phyloP scores from a whole-genome alignment of 2,329 filamentous ascomycete species.

The Bretziella fagacearum region DNA sequence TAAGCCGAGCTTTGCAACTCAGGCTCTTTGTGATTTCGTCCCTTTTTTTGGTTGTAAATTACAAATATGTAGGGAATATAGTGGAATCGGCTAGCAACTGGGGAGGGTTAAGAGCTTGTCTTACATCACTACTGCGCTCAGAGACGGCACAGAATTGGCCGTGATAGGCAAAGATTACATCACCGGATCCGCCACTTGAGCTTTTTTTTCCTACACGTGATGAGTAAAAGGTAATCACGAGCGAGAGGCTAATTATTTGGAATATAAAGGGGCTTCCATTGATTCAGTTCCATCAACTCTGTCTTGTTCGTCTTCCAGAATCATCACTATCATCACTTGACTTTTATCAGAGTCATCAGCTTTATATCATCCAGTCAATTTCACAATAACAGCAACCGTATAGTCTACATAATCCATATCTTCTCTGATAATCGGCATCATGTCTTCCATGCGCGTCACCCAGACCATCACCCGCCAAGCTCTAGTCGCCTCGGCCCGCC shows the following conservation, averaged over 20 bases:
- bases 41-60: too few relatives aligned
- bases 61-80: too few relatives aligned
- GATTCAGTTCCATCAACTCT: too few relatives aligned
- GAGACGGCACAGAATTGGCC: not conserved
- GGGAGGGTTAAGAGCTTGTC: too few relatives aligned
- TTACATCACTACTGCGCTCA: not conserved
- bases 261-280: not conserved
- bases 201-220: too few relatives aligned
- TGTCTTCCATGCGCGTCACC: slow-evolving; percentile 9
- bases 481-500: slow-evolving; percentile 17
- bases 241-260: not conserved
- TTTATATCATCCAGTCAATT: too few relatives aligned
- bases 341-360: too few relatives aligned
- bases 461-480: slow-evolving; percentile 27
- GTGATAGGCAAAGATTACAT: slow-evolving; percentile 1
- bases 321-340: not conserved
- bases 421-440: slow-evolving; percentile 1
- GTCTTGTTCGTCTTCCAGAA: too few relatives aligned
- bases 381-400: too few relatives aligned
- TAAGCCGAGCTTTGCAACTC: too few relatives aligned
- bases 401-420: not conserved
- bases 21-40: too few relatives aligned
- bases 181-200: slow-evolving; percentile 9
- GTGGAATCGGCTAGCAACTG: too few relatives aligned
- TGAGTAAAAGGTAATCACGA: not conserved